These are phyloP conservation scores for Vitellaria paradoxa DNA, from an alignment of 179 eudicot genomes.

Conservation along the genomic window DNA sequence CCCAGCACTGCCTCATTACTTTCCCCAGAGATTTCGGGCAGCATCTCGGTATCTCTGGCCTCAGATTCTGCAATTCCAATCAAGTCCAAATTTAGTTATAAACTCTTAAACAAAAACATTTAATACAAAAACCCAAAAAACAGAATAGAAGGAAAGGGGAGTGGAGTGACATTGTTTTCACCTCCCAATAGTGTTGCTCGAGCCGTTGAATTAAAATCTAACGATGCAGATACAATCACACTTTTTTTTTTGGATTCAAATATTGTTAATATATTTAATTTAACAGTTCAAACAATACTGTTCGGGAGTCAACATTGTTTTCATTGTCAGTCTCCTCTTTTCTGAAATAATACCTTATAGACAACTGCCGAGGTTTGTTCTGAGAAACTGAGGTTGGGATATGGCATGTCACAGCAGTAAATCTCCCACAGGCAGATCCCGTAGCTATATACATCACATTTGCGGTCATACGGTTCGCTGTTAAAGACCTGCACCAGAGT, in stretches of 20 bases:
- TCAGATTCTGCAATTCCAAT: conserved; percentile 33
- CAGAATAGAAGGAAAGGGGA: no score
- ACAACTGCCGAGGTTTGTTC: conserved; percentile 56
- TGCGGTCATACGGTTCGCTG: conserved; percentile 55
- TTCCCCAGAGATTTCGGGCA: conserved; percentile 63
- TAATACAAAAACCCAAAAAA: no score
- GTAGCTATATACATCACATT: conserved; percentile 72
- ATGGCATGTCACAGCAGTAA: conserved; percentile 33
- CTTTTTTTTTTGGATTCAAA: no score
- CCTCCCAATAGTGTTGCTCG: no score
- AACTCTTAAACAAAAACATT: no score
- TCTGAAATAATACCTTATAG: conserved; percentile 42
- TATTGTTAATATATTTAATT: no score
- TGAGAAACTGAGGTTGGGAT: conserved; percentile 39
- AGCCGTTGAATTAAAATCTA: no score
- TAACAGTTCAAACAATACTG: no score
- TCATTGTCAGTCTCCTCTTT: no score
- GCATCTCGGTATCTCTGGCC: conserved; percentile 66
- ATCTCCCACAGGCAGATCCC: conserved; percentile 73
- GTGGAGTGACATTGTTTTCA: no score
- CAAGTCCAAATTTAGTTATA: background rate
- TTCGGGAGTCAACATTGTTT: no score
- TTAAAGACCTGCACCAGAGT: conserved; percentile 39
- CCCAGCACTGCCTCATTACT: conserved; percentile 67
- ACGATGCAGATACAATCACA: no score